phyloP scores from a whole-genome alignment of 257 asterid species.

The Thymus mandschuricus region DNA sequence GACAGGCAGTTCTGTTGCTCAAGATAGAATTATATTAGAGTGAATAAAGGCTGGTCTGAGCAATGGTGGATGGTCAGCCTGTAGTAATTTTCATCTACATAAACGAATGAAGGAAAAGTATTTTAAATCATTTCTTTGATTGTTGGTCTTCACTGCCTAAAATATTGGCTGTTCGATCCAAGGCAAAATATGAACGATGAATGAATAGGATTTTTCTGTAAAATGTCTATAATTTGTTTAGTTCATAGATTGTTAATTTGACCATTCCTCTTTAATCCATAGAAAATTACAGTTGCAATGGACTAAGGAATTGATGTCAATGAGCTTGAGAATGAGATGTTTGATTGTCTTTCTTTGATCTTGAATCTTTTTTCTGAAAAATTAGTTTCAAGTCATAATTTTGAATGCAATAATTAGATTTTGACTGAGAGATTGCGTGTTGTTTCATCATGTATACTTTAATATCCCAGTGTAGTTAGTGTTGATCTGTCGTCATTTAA shows the following conservation, averaged over 20 bases:
- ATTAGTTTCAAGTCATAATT: not conserved
- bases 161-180: not conserved
- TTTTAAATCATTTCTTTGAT: not conserved
- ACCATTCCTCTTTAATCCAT: not conserved
- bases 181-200: not conserved
- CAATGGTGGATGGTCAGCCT: not conserved
- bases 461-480: not conserved
- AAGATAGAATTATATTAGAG: not conserved
- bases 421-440: not conserved
- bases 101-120: not conserved
- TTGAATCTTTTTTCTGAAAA: not conserved
- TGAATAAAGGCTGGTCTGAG: not conserved
- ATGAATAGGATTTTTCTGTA: not conserved
- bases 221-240: not conserved
- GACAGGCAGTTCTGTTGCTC: not conserved
- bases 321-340: not conserved
- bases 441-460: not conserved
- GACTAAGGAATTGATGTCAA: not conserved
- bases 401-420: not conserved
- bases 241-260: not conserved
- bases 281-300: not conserved
- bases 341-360: not conserved
- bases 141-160: not conserved
- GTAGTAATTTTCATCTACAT: not conserved
- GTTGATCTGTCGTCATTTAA: not conserved